Percentiles rank a stretch among this genome's conserved stretches.
These are phyloP conservation scores for Candida sanyaensis DNA, from an alignment of 1,139 yeast genomes.

Conservation along the genomic window DNA sequence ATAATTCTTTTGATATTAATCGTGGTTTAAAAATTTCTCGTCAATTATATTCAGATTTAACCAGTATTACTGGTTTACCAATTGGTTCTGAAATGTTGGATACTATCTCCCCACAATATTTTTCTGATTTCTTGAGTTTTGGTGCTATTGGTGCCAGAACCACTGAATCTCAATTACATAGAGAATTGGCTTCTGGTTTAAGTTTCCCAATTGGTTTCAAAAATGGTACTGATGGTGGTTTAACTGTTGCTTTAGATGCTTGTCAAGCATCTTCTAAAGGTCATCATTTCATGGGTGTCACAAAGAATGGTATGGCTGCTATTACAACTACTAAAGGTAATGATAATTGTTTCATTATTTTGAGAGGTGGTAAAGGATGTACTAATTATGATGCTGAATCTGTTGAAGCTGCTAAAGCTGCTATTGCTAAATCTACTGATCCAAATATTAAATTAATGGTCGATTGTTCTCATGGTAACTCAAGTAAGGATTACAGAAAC, in stretches of 20 bases:
- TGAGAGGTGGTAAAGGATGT: conserved; percentile 93
- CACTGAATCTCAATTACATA: conserved; percentile 93
- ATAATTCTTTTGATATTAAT: conserved; percentile 90
- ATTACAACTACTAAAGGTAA: conserved; percentile 96
- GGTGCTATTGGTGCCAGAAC: conserved; percentile 99
- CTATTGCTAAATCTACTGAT: conserved; percentile 58
- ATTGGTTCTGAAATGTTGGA: conserved; percentile 98
- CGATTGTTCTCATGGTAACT: conserved; percentile 97
- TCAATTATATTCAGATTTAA: conserved; percentile 80
- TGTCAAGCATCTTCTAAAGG: conserved; percentile 90
- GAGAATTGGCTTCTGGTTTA: conserved; percentile 93
- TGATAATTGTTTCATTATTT: conserved; percentile 83
- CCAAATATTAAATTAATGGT: conserved; percentile 81
- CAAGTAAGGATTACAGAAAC: conserved; percentile 84
- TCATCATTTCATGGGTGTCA: conserved; percentile 91
- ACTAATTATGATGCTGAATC: conserved; percentile 83
- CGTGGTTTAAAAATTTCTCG: conserved; percentile 90
- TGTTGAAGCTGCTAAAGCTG: conserved; percentile 67
- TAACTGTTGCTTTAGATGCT: conserved; percentile 93
- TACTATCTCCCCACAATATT: conserved; percentile 92
- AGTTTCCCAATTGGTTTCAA: conserved; percentile 98
- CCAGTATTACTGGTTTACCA: conserved; percentile 61
- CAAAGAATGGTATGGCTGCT: conserved; percentile 87
- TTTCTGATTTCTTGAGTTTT: conserved; percentile 84
- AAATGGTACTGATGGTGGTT: conserved; percentile 93